phyloP scores from a whole-genome alignment of 495 filamentous ascomycete genomes.

The Neurospora tetraspora region DNA sequence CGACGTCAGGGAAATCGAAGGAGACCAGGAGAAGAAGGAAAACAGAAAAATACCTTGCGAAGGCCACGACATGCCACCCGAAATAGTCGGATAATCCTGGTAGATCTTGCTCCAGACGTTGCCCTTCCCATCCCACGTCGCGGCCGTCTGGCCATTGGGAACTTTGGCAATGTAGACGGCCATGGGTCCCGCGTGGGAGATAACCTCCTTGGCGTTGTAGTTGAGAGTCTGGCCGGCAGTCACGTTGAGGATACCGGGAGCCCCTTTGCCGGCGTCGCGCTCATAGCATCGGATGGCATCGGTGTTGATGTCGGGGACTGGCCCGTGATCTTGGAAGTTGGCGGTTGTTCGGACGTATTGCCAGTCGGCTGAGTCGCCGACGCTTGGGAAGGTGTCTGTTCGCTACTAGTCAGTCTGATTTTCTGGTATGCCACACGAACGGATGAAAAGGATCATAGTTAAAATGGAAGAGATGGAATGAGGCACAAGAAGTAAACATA shows the following conservation, averaged over 20 bases:
- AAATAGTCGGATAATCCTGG: slow-evolving; percentile 31
- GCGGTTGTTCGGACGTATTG: slow-evolving; percentile 37
- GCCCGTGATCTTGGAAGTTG: slow-evolving; percentile 44
- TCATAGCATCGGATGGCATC: slow-evolving; percentile 43
- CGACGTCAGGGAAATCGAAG: too few relatives aligned
- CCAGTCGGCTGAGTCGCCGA: slow-evolving; percentile 31
- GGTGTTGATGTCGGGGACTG: slow-evolving; percentile 39
- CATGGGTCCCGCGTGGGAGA: slow-evolving; percentile 43
- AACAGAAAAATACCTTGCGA: slow-evolving; percentile 22
- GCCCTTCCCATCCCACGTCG: slow-evolving; percentile 39
- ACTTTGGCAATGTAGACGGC: slow-evolving; percentile 46
- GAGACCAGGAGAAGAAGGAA: too few relatives aligned
- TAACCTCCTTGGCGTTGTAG: slow-evolving; percentile 36
- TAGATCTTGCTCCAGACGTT: slow-evolving; percentile 45
- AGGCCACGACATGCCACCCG: slow-evolving; percentile 33
- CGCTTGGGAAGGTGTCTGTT: slow-evolving; percentile 22
- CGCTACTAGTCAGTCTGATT: not conserved
- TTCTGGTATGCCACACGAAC: not conserved
- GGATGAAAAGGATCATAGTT: not conserved
- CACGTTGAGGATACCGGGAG: slow-evolving; percentile 30
- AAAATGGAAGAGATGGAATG: too few relatives aligned
- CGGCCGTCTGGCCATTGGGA: slow-evolving; percentile 33
- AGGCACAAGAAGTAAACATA: too few relatives aligned
- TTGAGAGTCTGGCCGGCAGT: slow-evolving; percentile 33
- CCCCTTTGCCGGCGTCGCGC: slow-evolving; percentile 26